Percentiles rank a stretch among this genome's conserved stretches.
phyloP scores from a whole-genome alignment of 257 asterid species.

The Lithospermum erythrorhizon region DNA sequence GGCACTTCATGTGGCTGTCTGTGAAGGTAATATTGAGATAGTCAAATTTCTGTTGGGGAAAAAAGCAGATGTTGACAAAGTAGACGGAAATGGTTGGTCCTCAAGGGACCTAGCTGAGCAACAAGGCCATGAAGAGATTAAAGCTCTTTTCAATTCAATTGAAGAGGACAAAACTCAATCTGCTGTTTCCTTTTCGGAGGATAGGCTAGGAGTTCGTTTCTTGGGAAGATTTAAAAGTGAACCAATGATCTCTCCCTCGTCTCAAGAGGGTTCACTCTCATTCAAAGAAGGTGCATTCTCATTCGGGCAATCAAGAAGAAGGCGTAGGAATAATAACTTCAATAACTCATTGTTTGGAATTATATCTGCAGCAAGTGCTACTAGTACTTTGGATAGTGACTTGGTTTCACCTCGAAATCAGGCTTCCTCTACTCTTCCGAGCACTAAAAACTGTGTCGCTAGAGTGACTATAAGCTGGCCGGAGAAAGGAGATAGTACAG shows the following conservation, averaged over 20 bases:
- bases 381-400: conserved; percentile 16
- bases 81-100: conserved; percentile 36
- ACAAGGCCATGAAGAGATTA: conserved; percentile 48
- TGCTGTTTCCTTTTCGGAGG: conserved; percentile 14
- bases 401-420: conserved; percentile 18
- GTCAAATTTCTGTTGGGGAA: conserved; percentile 37
- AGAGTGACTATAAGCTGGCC: conserved; percentile 11
- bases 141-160: conserved; percentile 23
- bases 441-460: neutral
- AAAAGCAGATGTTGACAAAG: conserved; percentile 27
- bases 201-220: conserved; percentile 22
- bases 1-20: conserved; percentile 39
- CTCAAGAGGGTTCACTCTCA: conserved; percentile 11
- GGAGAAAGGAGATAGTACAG: conserved; percentile 8
- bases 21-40: conserved; percentile 37
- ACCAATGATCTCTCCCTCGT: conserved; percentile 15
- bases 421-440: neutral
- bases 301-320: conserved; percentile 38
- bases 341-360: conserved; percentile 73
- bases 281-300: conserved; percentile 32
- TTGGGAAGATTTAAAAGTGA: conserved; percentile 41
- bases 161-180: conserved; percentile 8
- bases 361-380: conserved; percentile 46
- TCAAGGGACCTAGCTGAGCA: conserved; percentile 42
- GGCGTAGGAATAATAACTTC: conserved; percentile 44